Base-by-base conservation (phyloP, 2,329 filamentous ascomycete genomes). In the Fusarium sp. region DNA sequence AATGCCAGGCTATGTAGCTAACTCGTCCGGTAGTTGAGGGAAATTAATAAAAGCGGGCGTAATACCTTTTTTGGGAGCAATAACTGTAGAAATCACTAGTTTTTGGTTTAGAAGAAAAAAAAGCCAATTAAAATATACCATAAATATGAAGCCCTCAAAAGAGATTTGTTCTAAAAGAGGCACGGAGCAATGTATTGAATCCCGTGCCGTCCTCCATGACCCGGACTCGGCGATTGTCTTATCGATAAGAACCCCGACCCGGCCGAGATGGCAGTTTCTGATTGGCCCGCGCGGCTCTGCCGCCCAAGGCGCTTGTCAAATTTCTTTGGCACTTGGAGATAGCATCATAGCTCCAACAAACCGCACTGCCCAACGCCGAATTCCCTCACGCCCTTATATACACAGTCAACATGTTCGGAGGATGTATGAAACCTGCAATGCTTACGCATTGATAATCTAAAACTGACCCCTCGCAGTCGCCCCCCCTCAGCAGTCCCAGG, bases 401-500 rank as follows among this genome's bases (percentile, higher is more conserved):
- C 61, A 22, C 47, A 68, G 38, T 43, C 82, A 88, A 83, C 20
- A 92, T 92, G 90, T 92, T 92, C 78, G 90, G 89, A 86, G 90
- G 88, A 86, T 87, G 89, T 90, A 83, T 67, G 88, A 84, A n/a
- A 17, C 15, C 20, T 22, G 22, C 33, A 7, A 4, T 17, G 2
- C n/a, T 22, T 11, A 9, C 30, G 6, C 37, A 27, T 38, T 50
- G 25, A 27, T n/a, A n/a, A 64, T 4, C 4, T 25, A 37, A 63
- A 58, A 63, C 79, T 81, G 35, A 81, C 69, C 15, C 22, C 14
- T 35, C 58, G 37, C 80, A 93, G 90, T 90, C 86, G 90, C 88
- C 76, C 88, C 93, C 84, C 92, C 92, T 81, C 91, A 91, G 82
- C 88, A 91, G 79, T 90, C 90, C 68, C 86, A 89, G 68, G 91